These are phyloP conservation scores for Debaryomyces subglobosus DNA, from an alignment of 1,139 yeast genomes.

Conservation along the genomic window DNA sequence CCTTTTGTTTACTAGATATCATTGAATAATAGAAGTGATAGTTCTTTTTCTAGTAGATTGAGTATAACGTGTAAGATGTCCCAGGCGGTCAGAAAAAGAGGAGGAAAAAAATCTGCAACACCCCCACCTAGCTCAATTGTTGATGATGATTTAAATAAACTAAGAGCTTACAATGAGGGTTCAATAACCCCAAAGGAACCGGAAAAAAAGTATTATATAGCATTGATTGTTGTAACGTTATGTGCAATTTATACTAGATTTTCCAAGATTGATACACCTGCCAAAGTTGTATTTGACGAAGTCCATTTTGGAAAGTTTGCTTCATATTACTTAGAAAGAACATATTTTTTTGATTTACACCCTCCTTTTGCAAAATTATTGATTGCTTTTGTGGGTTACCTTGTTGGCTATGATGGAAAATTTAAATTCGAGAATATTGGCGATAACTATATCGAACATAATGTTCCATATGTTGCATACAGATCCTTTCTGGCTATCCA, in stretches of 20 bases:
- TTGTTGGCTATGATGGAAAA: conserved; percentile 84
- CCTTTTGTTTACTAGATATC: not conserved
- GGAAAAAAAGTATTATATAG: conserved; percentile 39
- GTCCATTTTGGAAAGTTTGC: conserved; percentile 98
- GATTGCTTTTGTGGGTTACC: conserved; percentile 87
- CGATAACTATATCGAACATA: conserved; percentile 70
- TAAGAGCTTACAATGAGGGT: conserved; percentile 10
- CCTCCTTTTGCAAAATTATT: conserved; percentile 97
- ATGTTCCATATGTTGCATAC: conserved; percentile 89
- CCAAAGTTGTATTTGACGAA: conserved; percentile 94
- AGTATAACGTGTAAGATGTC: conserved; percentile 22
- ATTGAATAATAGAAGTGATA: not conserved
- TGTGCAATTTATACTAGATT: conserved; percentile 76
- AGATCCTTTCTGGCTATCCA: conserved; percentile 80
- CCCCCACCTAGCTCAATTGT: conserved; percentile 8
- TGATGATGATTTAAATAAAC: conserved; percentile 13
- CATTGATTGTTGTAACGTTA: conserved; percentile 54
- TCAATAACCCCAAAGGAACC: conserved; percentile 9
- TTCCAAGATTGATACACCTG: conserved; percentile 69
- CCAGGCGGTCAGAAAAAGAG: conserved; percentile 32
- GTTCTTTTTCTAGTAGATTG: not conserved
- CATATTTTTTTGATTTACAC: conserved; percentile 93
- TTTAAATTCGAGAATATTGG: conserved; percentile 94
- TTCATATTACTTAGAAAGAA: conserved; percentile 77
- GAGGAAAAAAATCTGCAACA: conserved; percentile 20